Evolutionary conservation across 2,329 filamentous ascomycete species (phyloP).

Genomic region (Fusarium sp.): DNA sequence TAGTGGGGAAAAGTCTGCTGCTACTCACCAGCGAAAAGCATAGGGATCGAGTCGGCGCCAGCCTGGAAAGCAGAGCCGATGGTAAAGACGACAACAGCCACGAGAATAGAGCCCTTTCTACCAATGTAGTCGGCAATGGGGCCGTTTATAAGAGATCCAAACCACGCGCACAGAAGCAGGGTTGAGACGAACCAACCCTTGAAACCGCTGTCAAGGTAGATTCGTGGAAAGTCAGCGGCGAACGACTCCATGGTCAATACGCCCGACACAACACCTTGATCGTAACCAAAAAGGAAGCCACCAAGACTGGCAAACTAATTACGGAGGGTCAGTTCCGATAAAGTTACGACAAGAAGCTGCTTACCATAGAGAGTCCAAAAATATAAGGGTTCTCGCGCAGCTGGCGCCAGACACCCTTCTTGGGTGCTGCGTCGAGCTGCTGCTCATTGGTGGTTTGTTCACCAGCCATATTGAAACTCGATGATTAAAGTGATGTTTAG

Average conservation of each 20-base stretch:
- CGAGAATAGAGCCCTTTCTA: conserved; percentile 47
- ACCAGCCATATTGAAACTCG: neutral
- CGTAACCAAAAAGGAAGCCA: conserved; percentile 53
- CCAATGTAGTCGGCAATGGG: conserved; percentile 48
- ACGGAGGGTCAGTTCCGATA: neutral
- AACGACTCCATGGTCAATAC: conserved; percentile 50
- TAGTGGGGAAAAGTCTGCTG: too few relatives aligned
- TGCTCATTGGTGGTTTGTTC: neutral
- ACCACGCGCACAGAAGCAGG: conserved; percentile 57
- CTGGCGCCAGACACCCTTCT: neutral
- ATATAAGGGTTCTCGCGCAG: neutral
- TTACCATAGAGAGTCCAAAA: neutral
- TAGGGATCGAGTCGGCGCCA: conserved; percentile 51
- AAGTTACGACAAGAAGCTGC: fast-evolving
- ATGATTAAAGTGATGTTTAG: neutral
- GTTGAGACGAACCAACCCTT: conserved; percentile 59
- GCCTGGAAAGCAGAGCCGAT: conserved; percentile 58
- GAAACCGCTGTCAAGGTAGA: conserved; percentile 50
- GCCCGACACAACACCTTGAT: conserved; percentile 54
- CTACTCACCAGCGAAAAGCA: conserved; percentile 51
- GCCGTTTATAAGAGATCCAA: conserved; percentile 56
- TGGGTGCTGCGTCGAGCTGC: neutral
- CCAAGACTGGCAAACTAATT: conserved; percentile 47
- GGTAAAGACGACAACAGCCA: conserved; percentile 48
- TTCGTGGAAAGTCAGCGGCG: conserved; percentile 46